These are phyloP conservation scores for Aspergillus panamensis DNA, from an alignment of 495 filamentous ascomycete genomes.

Conservation along the genomic window DNA sequence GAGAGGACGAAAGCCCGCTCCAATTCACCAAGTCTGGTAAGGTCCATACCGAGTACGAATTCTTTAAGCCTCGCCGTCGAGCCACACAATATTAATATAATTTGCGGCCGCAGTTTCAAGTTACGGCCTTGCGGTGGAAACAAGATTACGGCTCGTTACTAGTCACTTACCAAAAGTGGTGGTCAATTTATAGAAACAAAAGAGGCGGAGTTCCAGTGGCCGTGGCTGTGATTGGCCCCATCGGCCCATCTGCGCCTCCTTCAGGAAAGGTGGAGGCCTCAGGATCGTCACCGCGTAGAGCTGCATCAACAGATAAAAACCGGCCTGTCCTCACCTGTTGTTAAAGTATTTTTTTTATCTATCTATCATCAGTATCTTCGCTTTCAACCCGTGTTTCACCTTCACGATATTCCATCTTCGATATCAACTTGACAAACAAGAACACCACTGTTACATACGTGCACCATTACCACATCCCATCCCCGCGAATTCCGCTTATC, in stretches of 20 bases:
- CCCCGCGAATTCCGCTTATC: background rate
- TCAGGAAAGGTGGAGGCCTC: background rate
- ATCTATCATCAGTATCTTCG: background rate
- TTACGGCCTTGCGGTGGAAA: constrained; percentile 2
- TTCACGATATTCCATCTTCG: no score
- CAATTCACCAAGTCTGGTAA: constrained; percentile 12
- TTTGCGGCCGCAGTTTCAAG: background rate
- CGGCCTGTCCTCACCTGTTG: background rate
- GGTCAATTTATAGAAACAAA: constrained; percentile 5
- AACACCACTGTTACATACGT: background rate
- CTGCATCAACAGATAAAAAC: constrained; percentile 2
- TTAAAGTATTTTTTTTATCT: background rate
- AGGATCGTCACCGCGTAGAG: background rate
- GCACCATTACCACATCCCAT: background rate
- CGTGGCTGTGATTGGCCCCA: background rate
- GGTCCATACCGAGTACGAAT: constrained; percentile 2
- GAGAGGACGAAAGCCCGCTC: constrained; percentile 9
- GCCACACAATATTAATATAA: constrained; percentile 7
- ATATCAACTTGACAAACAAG: background rate
- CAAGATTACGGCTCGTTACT: background rate
- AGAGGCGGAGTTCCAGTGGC: constrained; percentile 9
- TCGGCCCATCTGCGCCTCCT: background rate
- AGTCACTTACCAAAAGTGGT: background rate
- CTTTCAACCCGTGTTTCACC: background rate
- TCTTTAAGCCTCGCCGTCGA: constrained; percentile 4